These are phyloP conservation scores for Kalaharituber pfeilii DNA, from an alignment of 2,329 filamentous ascomycete species.

Conservation along the genomic window DNA sequence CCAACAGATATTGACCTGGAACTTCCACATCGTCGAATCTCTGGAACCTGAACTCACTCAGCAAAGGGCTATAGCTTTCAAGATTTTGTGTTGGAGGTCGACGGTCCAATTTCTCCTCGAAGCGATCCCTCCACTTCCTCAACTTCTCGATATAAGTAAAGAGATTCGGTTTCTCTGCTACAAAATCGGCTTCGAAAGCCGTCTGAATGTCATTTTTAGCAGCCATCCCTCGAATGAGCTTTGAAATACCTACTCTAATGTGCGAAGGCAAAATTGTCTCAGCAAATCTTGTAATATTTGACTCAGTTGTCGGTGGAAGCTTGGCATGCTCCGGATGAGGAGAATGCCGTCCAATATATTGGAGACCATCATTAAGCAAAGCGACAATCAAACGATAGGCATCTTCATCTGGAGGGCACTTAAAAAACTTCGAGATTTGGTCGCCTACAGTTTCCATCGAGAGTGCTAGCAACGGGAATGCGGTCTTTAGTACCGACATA, in stretches of 20 bases:
- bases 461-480: slow-evolving; percentile 82
- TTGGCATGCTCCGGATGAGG: slow-evolving; percentile 58
- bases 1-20: slow-evolving; percentile 62
- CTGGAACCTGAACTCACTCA: slow-evolving; percentile 92
- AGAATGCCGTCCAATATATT: slow-evolving; percentile 21
- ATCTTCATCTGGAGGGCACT: slow-evolving; percentile 94
- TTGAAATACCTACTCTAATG: slow-evolving; percentile 40
- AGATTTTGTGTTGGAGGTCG: slow-evolving; percentile 55
- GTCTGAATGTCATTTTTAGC: slow-evolving; percentile 30
- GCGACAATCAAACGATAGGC: slow-evolving; percentile 96
- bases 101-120: slow-evolving; percentile 91
- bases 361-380: slow-evolving; percentile 81
- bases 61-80: slow-evolving; percentile 71
- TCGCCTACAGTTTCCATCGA: slow-evolving; percentile 99
- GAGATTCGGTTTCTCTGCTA: slow-evolving; percentile 89
- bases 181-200: slow-evolving; percentile 95
- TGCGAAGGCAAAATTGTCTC: slow-evolving; percentile 89
- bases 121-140: slow-evolving; percentile 88
- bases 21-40: slow-evolving; percentile 98
- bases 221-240: neutral
- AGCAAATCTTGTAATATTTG: slow-evolving; percentile 90
- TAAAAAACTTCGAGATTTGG: slow-evolving; percentile 97
- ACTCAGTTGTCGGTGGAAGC: slow-evolving; percentile 74
- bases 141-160: slow-evolving; percentile 96
- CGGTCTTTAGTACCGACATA: slow-evolving; percentile 86